Base-by-base conservation (phyloP, 805 yeast genomes). In the Saturnispora ahearnii region DNA sequence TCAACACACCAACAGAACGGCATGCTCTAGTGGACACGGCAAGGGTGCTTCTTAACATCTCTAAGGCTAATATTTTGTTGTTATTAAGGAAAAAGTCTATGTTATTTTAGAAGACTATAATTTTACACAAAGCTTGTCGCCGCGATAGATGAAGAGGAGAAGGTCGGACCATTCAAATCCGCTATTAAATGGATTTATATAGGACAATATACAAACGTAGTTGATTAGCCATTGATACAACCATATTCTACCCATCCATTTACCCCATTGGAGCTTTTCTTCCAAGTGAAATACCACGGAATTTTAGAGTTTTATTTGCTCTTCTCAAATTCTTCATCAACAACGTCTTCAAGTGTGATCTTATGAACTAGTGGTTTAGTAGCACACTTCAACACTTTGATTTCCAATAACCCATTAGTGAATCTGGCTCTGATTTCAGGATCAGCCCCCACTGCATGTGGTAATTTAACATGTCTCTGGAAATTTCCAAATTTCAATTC, bases 401-500 rank as follows among this genome's bases (percentile, higher is more conserved):
- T 67, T 49, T 76, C 79, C 49, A 80, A 62, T 52, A 79, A 61
- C 24, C 85, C 85, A 55, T 78, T 76, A 37, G 61, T 60, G 54
- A 76, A 76, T 48, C 73, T 72, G 5, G 83, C 84, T 51, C 68
- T 72, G 53, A 80, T 78, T 29, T 64, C 67, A 21, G 75, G 79
- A 51, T 80, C 84, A 34, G 71, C 63, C 48, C 71, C 67, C 44
- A 82, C 81, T 45, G 73, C 62, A 2, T 72, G 68, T 21, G 84
- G 83, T 59, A 80, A 71, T 53, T 74, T 77, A 46, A 80, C 62
- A 33, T 76, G 69, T 66, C 85, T 73, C 60, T 78, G 80, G 58
- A 80, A 75, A 1, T 73, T 68, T 12, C 84, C 85, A 36, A 76
- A 71, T 59, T 76, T 72, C 50, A 79, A 70, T 62, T 80, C 85